These are phyloP conservation scores for Schizophyllum commune DNA, from an alignment of 1,284 basidiomycete genomes.

Conservation along the genomic window DNA sequence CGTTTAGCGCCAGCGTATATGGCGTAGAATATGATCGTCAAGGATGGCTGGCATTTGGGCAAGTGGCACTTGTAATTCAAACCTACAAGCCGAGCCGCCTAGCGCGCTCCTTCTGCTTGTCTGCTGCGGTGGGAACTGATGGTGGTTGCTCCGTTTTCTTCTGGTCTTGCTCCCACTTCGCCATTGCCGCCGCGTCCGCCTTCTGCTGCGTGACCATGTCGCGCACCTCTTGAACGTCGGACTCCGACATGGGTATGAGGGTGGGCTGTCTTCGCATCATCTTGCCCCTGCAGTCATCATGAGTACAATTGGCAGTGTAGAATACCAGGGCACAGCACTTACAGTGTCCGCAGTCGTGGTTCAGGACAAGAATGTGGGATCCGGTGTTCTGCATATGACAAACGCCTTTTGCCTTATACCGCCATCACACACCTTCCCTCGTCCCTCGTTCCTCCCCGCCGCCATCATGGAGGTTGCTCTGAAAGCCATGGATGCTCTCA, in stretches of 20 bases:
- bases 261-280: slow-evolving; percentile 76
- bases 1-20: too few relatives aligned
- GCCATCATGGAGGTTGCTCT: slow-evolving; percentile 8
- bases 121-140: not conserved
- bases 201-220: slow-evolving; percentile 51
- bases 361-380: not conserved
- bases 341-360: slow-evolving; percentile 6
- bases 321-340: not conserved
- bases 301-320: not conserved
- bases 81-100: not conserved
- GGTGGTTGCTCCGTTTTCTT: slow-evolving; percentile 27
- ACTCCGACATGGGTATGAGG: slow-evolving; percentile 62
- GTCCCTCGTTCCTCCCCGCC: not conserved
- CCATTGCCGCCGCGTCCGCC: slow-evolving; percentile 30
- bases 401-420: not conserved
- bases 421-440: not conserved
- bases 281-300: not conserved
- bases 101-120: slow-evolving; percentile 4
- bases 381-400: not conserved
- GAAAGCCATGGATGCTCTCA: slow-evolving; percentile 51
- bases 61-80: not conserved
- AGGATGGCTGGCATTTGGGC: not conserved
- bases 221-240: slow-evolving; percentile 68
- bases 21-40: not conserved
- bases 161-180: slow-evolving; percentile 31